Percentiles rank a stretch among this genome's conserved stretches.
Conservation (phyloP, 2,329 filamentous ascomycete genomes). For the Ceratocystis smalleyi region DNA sequence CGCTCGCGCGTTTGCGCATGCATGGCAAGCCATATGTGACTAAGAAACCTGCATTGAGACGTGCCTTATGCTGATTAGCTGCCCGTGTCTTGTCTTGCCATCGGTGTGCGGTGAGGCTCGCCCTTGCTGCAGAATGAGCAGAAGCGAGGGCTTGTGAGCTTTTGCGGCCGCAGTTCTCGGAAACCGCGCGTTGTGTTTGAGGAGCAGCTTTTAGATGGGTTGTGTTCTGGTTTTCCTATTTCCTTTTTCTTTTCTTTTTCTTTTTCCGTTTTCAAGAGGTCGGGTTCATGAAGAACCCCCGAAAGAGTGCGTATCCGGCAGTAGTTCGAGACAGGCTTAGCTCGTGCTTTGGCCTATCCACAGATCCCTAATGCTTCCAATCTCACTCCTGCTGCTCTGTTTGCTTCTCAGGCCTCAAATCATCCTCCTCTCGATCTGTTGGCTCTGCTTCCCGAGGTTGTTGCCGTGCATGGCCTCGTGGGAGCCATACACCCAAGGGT, state of each 20-base stretch:
- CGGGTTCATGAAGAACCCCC: background rate
- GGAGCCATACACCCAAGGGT: conserved; percentile 33
- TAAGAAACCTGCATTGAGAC: background rate
- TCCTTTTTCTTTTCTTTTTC: background rate
- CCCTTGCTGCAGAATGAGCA: background rate
- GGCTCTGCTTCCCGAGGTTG: background rate
- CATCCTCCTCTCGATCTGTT: background rate
- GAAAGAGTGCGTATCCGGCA: background rate
- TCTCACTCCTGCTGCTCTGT: background rate
- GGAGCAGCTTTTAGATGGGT: background rate
- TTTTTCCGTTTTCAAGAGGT: background rate
- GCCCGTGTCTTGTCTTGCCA: background rate
- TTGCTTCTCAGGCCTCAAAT: background rate
- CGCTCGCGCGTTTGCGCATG: background rate
- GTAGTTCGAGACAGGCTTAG: background rate
- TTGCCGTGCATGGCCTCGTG: conserved; percentile 18
- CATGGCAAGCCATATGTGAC: background rate
- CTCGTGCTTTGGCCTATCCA: background rate
- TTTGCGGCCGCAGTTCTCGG: background rate
- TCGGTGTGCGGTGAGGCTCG: background rate
- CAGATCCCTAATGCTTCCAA: background rate
- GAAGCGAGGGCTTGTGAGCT: background rate
- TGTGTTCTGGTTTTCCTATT: background rate
- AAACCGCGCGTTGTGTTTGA: background rate
- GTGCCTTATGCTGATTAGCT: background rate